Evolutionary conservation across 2,329 filamentous ascomycete species (phyloP), one percentile per base, ranked within the genome.

Genomic region (Apiospora sp.): DNA sequence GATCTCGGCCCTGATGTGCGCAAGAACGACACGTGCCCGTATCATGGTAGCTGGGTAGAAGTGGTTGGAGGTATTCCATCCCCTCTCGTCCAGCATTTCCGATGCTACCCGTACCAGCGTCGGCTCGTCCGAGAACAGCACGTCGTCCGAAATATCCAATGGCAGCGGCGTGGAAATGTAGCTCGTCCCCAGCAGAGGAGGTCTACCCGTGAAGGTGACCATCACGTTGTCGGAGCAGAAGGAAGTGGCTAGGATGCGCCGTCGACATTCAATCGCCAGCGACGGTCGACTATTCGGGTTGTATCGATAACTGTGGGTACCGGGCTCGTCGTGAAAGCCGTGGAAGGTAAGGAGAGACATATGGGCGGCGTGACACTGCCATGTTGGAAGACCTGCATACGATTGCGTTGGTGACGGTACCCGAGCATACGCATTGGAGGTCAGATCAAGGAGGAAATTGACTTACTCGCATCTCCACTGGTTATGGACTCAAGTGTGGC

Each of bases 1-100:
- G 5, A 92, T 86, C 68, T 92, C 89, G 73, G 92, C 89, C 2
- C 87, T 83, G 10, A 91, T 83, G 0, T 83, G 77, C 2, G 86
- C 85, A 48, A 91, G 83, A 14, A 85, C 73, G 19, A 74, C 71
- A 6, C 80, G 76, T 6, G 77, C 77, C 24, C 80, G 77, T 51
- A 79, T 73, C 68, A 80, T 72, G 0, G 83, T 84, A 12, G 81
- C 75, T 3, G 80, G 74, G 46, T 81, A 78, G 2, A 82, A 73
- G 12, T 74, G 71, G 0, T 78, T 80, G 27, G 79, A 75, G 0
- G 76, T 81, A 70, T 82, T 83, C 84, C 83, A 85, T 0, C 84
- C 84, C 7, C 78, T 24, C 24, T 80, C 76, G 68, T 84, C 81
- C 0, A 85, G 74, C 0, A 73, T 72, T 41, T 75, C 73, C 12